Evolutionary conservation across 805 yeast genomes (phyloP).

Genomic region (Jamesozyma spencerorum): DNA sequence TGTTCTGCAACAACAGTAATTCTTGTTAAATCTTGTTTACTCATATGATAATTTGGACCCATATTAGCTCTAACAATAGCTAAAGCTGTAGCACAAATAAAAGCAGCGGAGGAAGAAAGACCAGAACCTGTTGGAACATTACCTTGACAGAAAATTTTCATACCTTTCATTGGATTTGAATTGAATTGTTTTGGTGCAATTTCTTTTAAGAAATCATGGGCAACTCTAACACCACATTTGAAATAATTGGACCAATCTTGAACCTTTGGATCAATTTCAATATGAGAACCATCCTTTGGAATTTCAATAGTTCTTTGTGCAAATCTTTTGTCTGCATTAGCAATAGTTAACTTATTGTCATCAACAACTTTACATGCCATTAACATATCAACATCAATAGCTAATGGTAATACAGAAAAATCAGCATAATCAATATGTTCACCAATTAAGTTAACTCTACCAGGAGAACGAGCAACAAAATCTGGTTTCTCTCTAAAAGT

Average conservation of each 20-base stretch:
- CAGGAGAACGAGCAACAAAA: slow-evolving; percentile 58
- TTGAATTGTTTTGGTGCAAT: slow-evolving; percentile 23
- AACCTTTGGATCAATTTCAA: slow-evolving; percentile 39
- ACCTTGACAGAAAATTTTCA: slow-evolving; percentile 49
- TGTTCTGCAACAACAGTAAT: slow-evolving; percentile 62
- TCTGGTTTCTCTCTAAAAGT: slow-evolving; percentile 30
- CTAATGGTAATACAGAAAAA: slow-evolving; percentile 65
- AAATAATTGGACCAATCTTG: slow-evolving; percentile 60
- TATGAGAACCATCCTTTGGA: slow-evolving; percentile 34
- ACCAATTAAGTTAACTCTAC: slow-evolving; percentile 65
- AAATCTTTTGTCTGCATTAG: slow-evolving; percentile 32
- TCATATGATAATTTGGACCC: slow-evolving; percentile 27
- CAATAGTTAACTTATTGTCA: slow-evolving; percentile 24
- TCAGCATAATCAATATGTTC: slow-evolving; percentile 66
- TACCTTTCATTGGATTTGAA: slow-evolving; percentile 33
- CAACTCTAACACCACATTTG: slow-evolving; percentile 55
- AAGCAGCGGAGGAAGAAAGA: slow-evolving; percentile 64
- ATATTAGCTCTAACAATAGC: slow-evolving; percentile 49
- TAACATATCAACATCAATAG: slow-evolving; percentile 53
- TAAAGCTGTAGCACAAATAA: slow-evolving; percentile 54
- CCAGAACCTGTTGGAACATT: slow-evolving; percentile 68
- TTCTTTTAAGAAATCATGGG: slow-evolving; percentile 39
- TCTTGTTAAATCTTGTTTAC: slow-evolving; percentile 45
- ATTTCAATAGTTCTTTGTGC: slow-evolving; percentile 31
- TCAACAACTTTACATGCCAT: slow-evolving; percentile 38